Conservation (phyloP, 2,329 filamentous ascomycete genomes). For the Claviceps purpurea region DNA sequence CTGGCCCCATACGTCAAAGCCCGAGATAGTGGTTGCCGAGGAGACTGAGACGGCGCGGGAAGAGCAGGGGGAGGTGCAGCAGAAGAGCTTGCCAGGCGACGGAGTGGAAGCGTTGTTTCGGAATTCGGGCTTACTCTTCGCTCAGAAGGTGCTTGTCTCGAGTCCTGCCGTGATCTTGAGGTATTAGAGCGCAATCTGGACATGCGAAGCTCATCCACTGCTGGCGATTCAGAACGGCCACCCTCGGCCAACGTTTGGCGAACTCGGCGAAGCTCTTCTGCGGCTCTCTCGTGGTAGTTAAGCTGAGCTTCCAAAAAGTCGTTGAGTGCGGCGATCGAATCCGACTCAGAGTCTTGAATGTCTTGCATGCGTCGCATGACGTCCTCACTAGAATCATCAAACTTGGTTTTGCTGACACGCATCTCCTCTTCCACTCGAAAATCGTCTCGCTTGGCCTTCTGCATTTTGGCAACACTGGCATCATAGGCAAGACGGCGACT, state of each 20-base stretch:
- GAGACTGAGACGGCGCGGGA: conserved; percentile 18
- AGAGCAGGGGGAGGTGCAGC: conserved; percentile 19
- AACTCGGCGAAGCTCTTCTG: conserved; percentile 59
- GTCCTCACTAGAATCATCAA: conserved; percentile 89
- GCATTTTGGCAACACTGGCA: conserved; percentile 75
- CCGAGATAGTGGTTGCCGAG: conserved; percentile 2
- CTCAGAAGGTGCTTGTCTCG: conserved; percentile 1
- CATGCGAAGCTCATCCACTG: conserved; percentile 9
- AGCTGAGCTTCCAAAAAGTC: conserved; percentile 80
- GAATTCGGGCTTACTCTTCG: conserved; percentile 9
- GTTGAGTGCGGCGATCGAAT: conserved; percentile 67
- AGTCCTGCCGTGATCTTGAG: conserved; percentile 28
- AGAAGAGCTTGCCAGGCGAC: conserved; percentile 22
- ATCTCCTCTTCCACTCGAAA: conserved; percentile 89
- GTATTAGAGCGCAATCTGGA: conserved; percentile 35
- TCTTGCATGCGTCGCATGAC: conserved; percentile 89
- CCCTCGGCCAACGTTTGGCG: conserved; percentile 30
- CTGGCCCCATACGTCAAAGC: conserved; percentile 2
- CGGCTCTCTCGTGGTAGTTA: conserved; percentile 80
- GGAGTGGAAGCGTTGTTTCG: conserved; percentile 32
- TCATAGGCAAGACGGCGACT: conserved; percentile 81
- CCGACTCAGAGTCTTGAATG: conserved; percentile 81
- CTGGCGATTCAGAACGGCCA: conserved; percentile 6
- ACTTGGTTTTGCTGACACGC: conserved; percentile 82
- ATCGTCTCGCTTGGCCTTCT: conserved; percentile 88